Evolutionary conservation across 768 basidiomycete species (phyloP).

Genomic region (Sporobolomyces phaffii): DNA sequence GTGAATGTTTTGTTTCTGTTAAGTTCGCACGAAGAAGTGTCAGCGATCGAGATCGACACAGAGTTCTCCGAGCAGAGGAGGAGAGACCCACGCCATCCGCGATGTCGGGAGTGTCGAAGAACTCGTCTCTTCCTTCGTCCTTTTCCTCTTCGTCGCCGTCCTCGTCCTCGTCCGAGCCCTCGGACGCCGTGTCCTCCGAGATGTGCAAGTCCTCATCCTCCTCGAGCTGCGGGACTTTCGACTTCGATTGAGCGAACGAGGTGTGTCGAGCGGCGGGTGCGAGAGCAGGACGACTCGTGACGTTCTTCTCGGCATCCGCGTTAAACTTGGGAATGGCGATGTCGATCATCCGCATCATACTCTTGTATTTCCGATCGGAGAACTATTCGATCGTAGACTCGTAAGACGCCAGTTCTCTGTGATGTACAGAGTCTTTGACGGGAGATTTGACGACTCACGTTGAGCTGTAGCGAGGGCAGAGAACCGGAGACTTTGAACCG

Average conservation of each 20-base stretch:
- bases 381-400: slow-evolving; percentile 44
- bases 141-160: slow-evolving; percentile 49
- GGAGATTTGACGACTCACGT: slow-evolving; percentile 45
- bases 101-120: slow-evolving; percentile 41
- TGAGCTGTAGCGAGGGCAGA: slow-evolving; percentile 78
- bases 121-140: slow-evolving; percentile 49
- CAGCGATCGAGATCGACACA: neutral
- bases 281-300: slow-evolving; percentile 5
- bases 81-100: slow-evolving; percentile 38
- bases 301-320: slow-evolving; percentile 46
- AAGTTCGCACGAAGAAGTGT: neutral
- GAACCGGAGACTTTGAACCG: slow-evolving; percentile 85
- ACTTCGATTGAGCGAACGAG: slow-evolving; percentile 44
- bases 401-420: too few relatives aligned
- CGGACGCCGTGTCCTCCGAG: slow-evolving; percentile 39
- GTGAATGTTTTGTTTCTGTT: slow-evolving; percentile 46
- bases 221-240: slow-evolving; percentile 57
- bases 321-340: slow-evolving; percentile 74
- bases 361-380: slow-evolving; percentile 83
- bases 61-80: neutral
- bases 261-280: slow-evolving; percentile 8
- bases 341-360: slow-evolving; percentile 85
- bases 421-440: too few relatives aligned
- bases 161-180: slow-evolving; percentile 53
- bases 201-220: slow-evolving; percentile 50